A percentile compares a stretch with the other conserved stretches of the same genome.
Evolutionary conservation across 768 basidiomycete species (phyloP).

Genomic region (Russula virescens): DNA sequence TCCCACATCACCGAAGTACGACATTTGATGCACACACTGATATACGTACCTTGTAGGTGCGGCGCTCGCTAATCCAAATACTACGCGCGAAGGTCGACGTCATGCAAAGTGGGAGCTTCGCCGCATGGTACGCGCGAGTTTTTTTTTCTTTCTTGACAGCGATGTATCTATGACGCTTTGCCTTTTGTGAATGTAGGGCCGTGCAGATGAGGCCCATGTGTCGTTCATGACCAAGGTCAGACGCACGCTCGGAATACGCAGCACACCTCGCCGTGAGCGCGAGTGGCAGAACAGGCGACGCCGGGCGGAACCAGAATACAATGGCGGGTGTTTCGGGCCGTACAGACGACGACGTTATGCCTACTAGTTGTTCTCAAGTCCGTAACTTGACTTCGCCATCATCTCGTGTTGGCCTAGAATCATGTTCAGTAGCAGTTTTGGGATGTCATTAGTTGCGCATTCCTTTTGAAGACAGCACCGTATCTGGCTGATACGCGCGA

Average conservation of each 20-base stretch:
- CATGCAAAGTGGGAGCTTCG: conserved; percentile 43
- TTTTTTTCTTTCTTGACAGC: neutral
- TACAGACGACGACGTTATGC: neutral
- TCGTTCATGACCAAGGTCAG: conserved; percentile 48
- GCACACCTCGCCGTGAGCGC: conserved; percentile 34
- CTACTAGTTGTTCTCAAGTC: too few species aligned
- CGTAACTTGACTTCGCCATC: neutral
- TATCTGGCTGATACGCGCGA: too few species aligned
- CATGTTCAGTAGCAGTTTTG: neutral
- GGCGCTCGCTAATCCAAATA: conserved; percentile 47
- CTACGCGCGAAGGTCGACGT: conserved; percentile 39
- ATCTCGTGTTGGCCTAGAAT: neutral
- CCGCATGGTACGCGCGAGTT: conserved; percentile 37
- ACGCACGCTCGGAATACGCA: conserved; percentile 46
- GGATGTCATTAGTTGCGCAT: neutral
- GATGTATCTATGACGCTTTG: neutral
- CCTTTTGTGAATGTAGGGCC: conserved; percentile 33
- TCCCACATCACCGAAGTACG: neutral
- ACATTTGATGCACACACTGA: too few species aligned
- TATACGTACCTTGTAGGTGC: conserved; percentile 33
- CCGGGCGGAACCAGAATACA: too few species aligned
- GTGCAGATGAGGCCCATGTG: conserved; percentile 38
- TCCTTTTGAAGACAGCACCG: neutral
- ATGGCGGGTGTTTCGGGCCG: neutral
- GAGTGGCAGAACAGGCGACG: neutral